phyloP scores from a whole-genome alignment of 306 rosid species.

The Ormosia emarginata region DNA sequence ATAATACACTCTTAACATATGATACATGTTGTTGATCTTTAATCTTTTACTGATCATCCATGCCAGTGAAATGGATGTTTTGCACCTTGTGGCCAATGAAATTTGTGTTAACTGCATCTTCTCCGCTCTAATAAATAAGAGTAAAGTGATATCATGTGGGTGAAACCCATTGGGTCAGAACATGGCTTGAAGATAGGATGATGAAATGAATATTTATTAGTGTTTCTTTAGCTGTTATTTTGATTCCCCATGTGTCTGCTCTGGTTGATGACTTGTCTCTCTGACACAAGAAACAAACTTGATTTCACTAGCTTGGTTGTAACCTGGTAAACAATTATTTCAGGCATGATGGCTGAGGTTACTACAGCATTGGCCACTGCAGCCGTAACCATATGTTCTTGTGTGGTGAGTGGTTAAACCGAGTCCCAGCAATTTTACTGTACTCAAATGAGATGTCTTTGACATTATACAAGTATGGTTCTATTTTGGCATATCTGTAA shows the following conservation, averaged over 20 bases:
- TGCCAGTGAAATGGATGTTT: slow-evolving; percentile 17
- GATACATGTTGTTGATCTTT: neutral
- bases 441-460: slow-evolving; percentile 17
- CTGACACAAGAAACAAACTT: neutral
- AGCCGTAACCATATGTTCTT: slow-evolving; percentile 79
- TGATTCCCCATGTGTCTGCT: neutral
- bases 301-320: slow-evolving; percentile 15
- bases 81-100: slow-evolving; percentile 4
- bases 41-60: slow-evolving; percentile 4
- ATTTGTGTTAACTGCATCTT: neutral
- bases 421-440: slow-evolving; percentile 1
- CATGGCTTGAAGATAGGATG: neutral
- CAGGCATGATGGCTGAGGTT: slow-evolving; percentile 96
- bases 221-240: neutral
- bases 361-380: slow-evolving; percentile 79
- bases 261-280: neutral
- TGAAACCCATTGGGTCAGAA: slow-evolving; percentile 2
- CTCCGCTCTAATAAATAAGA: neutral
- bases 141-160: neutral
- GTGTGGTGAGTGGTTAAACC: slow-evolving; percentile 77
- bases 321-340: slow-evolving; percentile 28
- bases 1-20: neutral
- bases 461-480: slow-evolving; percentile 5
- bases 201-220: neutral
- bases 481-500: slow-evolving; percentile 9